Percentiles rank a stretch among this genome's conserved stretches.
Conservation (phyloP, 169 alveolate species). For the Plasmodium gallinaceum region DNA sequence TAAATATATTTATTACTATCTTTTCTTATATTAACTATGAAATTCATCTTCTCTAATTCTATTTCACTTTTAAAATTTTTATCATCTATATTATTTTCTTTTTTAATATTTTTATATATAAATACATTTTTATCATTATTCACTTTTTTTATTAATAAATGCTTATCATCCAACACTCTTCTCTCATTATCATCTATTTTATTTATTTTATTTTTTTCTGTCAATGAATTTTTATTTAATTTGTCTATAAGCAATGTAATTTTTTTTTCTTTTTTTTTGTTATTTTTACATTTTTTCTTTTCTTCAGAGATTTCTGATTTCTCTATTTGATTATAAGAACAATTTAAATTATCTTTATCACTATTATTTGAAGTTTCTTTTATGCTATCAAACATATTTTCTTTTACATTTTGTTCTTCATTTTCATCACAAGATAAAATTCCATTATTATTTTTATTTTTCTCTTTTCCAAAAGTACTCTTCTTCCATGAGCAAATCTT, state of each 20-base stretch:
- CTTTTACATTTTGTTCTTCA: not conserved
- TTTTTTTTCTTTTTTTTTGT: constrained; percentile 5
- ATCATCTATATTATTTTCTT: constrained; percentile 14
- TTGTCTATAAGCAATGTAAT: constrained; percentile 6
- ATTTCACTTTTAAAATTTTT: constrained; percentile 15
- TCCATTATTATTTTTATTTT: not conserved
- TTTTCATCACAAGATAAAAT: not conserved
- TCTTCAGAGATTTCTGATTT: not conserved
- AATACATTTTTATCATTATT: constrained; percentile 37
- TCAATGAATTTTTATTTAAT: not conserved
- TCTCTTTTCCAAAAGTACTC: not conserved
- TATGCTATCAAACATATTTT: not conserved
- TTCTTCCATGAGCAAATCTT: not conserved
- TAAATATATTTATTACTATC: constrained; percentile 36
- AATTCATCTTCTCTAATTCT: constrained; percentile 25
- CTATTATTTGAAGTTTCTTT: not conserved
- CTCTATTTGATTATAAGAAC: not conserved
- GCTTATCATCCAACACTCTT: constrained; percentile 20
- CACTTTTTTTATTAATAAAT: constrained; percentile 23
- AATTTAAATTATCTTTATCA: not conserved
- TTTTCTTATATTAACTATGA: constrained; percentile 53
- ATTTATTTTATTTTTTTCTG: not conserved
- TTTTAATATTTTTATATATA: constrained; percentile 60
- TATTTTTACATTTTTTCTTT: not conserved
- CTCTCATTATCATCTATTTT: not conserved